Evolutionary conservation across 176 grass and related monocot species (phyloP).

Genomic region (Musa acuminata): DNA sequence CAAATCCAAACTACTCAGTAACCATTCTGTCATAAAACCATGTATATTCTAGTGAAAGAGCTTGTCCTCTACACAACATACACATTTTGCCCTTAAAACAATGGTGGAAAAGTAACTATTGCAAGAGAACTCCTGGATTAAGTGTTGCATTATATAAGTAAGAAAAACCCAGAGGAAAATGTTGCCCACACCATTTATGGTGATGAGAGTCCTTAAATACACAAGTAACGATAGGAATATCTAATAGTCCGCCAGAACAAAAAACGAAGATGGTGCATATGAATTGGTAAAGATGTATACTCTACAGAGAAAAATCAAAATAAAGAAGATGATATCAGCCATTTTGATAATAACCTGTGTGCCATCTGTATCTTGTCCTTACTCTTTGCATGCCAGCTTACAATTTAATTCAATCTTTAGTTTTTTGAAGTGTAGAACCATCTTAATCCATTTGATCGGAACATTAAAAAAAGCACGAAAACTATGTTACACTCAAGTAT

Average conservation of each 20-base stretch:
- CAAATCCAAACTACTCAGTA: not conserved
- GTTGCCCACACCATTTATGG: not conserved
- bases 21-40: too few species aligned
- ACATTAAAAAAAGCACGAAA: not conserved
- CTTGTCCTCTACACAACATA: not conserved
- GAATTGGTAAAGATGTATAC: not conserved
- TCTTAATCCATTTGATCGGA: not conserved
- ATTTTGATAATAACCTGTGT: too few species aligned
- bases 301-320: not conserved
- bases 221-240: not conserved
- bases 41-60: too few species aligned
- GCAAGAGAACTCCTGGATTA: not conserved
- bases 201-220: not conserved
- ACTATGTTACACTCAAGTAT: not conserved
- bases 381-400: too few species aligned
- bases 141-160: not conserved
- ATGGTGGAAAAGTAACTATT: not conserved
- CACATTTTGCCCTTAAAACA: not conserved
- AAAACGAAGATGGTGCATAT: not conserved
- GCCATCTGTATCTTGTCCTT: too few species aligned
- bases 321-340: not conserved
- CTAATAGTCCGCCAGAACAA: not conserved
- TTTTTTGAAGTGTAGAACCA: too few species aligned
- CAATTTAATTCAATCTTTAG: too few species aligned
- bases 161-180: not conserved